phyloP scores from a whole-genome alignment of 257 asterid genomes.

The Paraleonurus japonicus region DNA sequence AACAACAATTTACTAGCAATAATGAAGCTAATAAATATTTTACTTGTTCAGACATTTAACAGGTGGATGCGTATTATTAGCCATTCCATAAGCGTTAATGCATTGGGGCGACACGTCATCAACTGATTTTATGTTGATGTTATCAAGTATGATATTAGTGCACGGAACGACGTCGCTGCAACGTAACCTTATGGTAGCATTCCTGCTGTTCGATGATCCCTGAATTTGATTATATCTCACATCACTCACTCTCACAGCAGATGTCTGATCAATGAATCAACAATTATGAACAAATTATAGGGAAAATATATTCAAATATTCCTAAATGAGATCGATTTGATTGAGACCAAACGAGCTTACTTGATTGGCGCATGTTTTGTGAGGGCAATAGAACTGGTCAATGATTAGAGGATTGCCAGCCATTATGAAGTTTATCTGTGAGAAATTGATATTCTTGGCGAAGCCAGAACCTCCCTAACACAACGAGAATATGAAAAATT shows the following conservation, averaged over 20 bases:
- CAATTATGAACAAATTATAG: not conserved
- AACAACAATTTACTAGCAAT: not conserved
- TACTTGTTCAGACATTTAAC: constrained; percentile 23
- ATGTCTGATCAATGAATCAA: constrained; percentile 8
- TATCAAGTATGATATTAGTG: constrained; percentile 26
- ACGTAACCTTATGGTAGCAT: constrained; percentile 19
- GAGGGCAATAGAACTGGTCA: constrained; percentile 49
- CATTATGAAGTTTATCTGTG: constrained; percentile 26
- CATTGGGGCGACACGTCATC: constrained; percentile 14
- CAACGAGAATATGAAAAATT: not conserved
- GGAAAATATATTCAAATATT: not conserved
- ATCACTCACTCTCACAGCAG: constrained; percentile 37
- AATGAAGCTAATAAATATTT: not conserved
- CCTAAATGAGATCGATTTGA: not conserved
- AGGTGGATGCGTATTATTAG: constrained; percentile 4
- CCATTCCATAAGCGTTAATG: constrained; percentile 31
- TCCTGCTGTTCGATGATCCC: constrained; percentile 33
- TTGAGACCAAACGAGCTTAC: constrained; percentile 16
- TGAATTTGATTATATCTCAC: constrained; percentile 21
- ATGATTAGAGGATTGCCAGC: constrained; percentile 35
- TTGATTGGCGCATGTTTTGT: constrained; percentile 18
- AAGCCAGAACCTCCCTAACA: constrained; percentile 44
- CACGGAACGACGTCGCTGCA: constrained; percentile 40
- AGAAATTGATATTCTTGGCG: constrained; percentile 39
- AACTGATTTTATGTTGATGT: constrained; percentile 21